A percentile compares a stretch with the other conserved stretches of the same genome.
Conservation (phyloP, 1,139 yeast genomes). For the Kodamaea anthophila region DNA sequence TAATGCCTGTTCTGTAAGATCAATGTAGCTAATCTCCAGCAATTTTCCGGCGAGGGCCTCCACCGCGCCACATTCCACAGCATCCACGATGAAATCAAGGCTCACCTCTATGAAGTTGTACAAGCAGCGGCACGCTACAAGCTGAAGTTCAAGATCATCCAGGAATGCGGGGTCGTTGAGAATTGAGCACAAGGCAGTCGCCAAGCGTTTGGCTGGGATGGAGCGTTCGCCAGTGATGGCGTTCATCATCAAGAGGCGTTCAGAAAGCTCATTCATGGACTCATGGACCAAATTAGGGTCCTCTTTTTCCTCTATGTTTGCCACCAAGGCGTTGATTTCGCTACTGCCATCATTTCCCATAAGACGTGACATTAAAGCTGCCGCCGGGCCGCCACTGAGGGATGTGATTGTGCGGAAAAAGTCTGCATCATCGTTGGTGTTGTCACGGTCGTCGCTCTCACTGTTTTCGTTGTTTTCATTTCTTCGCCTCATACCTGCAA, state of each 20-base stretch:
- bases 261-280: conserved; percentile 58
- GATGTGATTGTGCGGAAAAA: conserved; percentile 4
- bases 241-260: conserved; percentile 62
- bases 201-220: conserved; percentile 56
- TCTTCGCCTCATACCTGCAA: conserved; percentile 12
- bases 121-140: conserved; percentile 80
- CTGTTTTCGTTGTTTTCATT: conserved; percentile 12
- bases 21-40: conserved; percentile 75
- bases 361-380: conserved; percentile 14
- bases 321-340: conserved; percentile 36
- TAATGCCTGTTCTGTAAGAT: conserved; percentile 86
- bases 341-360: conserved; percentile 13
- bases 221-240: conserved; percentile 55
- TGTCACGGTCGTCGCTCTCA: conserved; percentile 17
- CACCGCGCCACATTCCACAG: conserved; percentile 63
- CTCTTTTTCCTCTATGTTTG: conserved; percentile 37
- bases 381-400: conserved; percentile 22
- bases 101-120: conserved; percentile 77
- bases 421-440: conserved; percentile 12
- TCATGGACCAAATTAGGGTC: conserved; percentile 48
- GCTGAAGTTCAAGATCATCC: conserved; percentile 70
- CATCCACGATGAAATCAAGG: conserved; percentile 57
- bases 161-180: conserved; percentile 53
- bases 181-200: conserved; percentile 51
- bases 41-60: conserved; percentile 62